Conservation (phyloP, 2,329 filamentous ascomycete species). For the Aspergillus ibericus region DNA sequence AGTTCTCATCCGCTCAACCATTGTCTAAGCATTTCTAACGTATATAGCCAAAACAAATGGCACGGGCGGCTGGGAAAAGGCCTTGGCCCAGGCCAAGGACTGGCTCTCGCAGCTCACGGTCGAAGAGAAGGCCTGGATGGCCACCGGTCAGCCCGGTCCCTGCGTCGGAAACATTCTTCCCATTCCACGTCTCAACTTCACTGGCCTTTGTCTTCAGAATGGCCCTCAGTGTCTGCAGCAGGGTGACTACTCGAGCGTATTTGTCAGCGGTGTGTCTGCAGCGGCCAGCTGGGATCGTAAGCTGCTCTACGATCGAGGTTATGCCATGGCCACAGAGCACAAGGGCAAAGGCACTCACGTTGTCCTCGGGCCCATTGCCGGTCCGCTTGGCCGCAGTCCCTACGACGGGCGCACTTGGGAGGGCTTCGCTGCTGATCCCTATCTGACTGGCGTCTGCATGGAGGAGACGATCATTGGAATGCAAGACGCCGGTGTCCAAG, state of each 20-base stretch:
- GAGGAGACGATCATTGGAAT: conserved; percentile 54
- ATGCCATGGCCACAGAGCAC: conserved; percentile 56
- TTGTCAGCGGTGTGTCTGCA: conserved; percentile 70
- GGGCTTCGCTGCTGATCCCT: conserved; percentile 47
- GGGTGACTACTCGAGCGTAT: conserved; percentile 69
- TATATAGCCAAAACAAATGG: conserved; percentile 19
- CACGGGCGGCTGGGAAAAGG: conserved; percentile 23
- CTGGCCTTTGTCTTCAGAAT: conserved; percentile 32
- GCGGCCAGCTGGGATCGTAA: conserved; percentile 62
- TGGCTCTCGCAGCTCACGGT: conserved; percentile 22
- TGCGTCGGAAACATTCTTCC: conserved; percentile 36
- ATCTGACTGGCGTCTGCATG: conserved; percentile 45
- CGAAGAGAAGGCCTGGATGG: conserved; percentile 30
- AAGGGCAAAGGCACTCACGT: conserved; percentile 40
- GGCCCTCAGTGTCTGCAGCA: conserved; percentile 58
- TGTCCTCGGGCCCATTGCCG: conserved; percentile 42
- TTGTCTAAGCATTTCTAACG: not conserved
- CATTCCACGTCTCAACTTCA: conserved; percentile 30
- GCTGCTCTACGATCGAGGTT: conserved; percentile 54
- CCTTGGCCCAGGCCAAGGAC: conserved; percentile 12
- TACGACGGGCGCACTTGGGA: conserved; percentile 37
- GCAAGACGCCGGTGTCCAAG: conserved; percentile 53
- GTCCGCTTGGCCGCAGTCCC: conserved; percentile 42
- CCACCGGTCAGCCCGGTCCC: conserved; percentile 28
- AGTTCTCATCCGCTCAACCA: not conserved